These are phyloP conservation scores for Sporothrix pseudoabietina DNA, from an alignment of 2,329 filamentous ascomycete species.

Conservation along the genomic window DNA sequence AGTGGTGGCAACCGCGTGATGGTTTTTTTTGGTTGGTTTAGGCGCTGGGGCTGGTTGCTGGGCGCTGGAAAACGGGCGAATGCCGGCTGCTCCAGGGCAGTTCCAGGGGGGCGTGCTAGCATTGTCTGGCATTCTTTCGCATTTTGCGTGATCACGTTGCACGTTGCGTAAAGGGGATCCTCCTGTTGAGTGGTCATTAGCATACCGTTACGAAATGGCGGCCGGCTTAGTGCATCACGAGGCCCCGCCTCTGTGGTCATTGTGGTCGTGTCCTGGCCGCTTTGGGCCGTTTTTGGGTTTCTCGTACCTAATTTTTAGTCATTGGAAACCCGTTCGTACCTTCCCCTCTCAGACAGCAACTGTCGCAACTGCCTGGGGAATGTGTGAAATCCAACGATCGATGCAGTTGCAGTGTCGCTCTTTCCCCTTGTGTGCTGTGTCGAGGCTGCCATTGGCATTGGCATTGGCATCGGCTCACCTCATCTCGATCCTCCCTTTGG, in stretches of 20 bases:
- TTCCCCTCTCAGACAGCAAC: conserved; percentile 12
- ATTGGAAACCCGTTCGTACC: conserved; percentile 35
- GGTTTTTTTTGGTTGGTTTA: background rate
- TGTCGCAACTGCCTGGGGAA: background rate
- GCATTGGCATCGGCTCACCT: conserved; percentile 1
- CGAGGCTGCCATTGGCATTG: background rate
- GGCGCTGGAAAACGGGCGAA: background rate
- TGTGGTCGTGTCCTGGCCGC: conserved; percentile 26
- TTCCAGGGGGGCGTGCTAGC: background rate
- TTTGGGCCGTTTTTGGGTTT: conserved; percentile 37
- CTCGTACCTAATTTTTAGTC: conserved; percentile 41
- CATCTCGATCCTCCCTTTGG: background rate
- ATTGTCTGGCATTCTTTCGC: background rate
- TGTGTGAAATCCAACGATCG: background rate
- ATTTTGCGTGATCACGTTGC: conserved; percentile 21
- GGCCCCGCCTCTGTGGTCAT: conserved; percentile 16
- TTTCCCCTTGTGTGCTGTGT: background rate
- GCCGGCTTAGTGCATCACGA: conserved; percentile 31
- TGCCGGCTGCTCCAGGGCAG: background rate
- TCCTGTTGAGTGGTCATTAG: conserved; percentile 30
- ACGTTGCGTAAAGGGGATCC: conserved; percentile 23
- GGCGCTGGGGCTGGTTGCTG: background rate
- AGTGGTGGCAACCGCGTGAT: conserved; percentile 21
- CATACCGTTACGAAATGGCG: conserved; percentile 39
- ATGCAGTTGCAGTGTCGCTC: background rate